A percentile compares a stretch with the other conserved stretches of the same genome.
Evolutionary conservation across 1,284 basidiomycete genomes (phyloP).

Genomic region (Cystobasidium sp.): DNA sequence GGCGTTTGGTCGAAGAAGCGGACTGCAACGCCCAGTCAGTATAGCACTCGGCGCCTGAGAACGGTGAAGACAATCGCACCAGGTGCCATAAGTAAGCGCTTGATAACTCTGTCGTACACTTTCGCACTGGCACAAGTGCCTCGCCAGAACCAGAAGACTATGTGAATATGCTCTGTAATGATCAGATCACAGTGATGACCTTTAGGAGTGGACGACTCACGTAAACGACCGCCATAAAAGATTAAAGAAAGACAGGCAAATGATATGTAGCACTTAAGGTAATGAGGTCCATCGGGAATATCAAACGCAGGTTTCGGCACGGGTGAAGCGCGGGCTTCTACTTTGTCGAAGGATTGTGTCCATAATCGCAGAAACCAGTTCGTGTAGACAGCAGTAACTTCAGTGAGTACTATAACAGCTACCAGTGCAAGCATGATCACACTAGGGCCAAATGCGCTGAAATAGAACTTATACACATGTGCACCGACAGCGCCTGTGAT

Average conservation of each 20-base stretch:
- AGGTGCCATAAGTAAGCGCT: conserved; percentile 46
- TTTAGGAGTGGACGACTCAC: background rate
- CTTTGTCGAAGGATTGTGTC: conserved; percentile 48
- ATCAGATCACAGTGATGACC: background rate
- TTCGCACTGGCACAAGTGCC: conserved; percentile 44
- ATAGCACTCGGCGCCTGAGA: too few species aligned
- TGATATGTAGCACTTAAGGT: conserved; percentile 48
- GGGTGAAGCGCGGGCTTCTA: background rate
- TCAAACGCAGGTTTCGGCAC: conserved; percentile 18
- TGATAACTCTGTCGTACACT: conserved; percentile 48
- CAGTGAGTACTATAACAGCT: conserved; percentile 44
- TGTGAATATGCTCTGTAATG: background rate
- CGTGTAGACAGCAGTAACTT: conserved; percentile 47
- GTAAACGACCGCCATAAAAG: conserved; percentile 38
- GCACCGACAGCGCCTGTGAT: too few species aligned
- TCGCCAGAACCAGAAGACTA: conserved; percentile 41
- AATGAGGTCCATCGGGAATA: conserved; percentile 32
- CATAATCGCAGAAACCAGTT: conserved; percentile 46
- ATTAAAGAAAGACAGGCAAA: conserved; percentile 45
- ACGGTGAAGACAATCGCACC: conserved; percentile 35
- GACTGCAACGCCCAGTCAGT: conserved; percentile 31
- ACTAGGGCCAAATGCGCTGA: conserved; percentile 46
- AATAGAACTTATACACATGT: too few species aligned
- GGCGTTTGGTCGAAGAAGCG: conserved; percentile 53
- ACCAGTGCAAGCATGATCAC: conserved; percentile 29